phyloP scores from a whole-genome alignment of 1,139 yeast species.

The Kurtzmaniella quercitrusa region DNA sequence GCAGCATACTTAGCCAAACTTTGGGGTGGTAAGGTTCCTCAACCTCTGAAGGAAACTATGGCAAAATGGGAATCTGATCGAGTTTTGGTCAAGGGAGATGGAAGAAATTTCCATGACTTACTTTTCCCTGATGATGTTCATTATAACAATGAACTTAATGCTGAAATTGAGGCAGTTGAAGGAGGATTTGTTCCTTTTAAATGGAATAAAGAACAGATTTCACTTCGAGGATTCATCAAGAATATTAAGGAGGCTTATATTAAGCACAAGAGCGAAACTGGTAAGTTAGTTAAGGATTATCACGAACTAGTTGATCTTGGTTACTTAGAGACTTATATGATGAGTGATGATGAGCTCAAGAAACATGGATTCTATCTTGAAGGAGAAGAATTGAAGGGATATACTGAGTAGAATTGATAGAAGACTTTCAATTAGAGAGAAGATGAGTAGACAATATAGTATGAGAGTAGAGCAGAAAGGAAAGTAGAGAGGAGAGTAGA shows the following conservation, averaged over 20 bases:
- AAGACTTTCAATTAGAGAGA: neutral
- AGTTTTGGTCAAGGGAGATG: constrained; percentile 31
- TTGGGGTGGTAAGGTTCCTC: constrained; percentile 41
- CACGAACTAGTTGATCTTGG: constrained; percentile 27
- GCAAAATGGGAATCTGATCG: constrained; percentile 32
- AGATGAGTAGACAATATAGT: neutral
- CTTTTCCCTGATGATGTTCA: constrained; percentile 46
- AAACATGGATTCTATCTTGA: constrained; percentile 12
- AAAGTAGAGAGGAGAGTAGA: too few species aligned
- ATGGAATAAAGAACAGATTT: constrained; percentile 34
- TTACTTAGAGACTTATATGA: constrained; percentile 15
- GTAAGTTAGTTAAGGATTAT: constrained; percentile 23
- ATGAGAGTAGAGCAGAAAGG: too few species aligned
- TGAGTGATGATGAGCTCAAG: constrained; percentile 15
- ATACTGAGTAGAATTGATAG: neutral
- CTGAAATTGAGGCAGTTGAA: constrained; percentile 24
- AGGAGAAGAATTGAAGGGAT: neutral
- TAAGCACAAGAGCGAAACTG: constrained; percentile 23
- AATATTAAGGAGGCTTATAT: constrained; percentile 34
- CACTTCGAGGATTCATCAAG: constrained; percentile 29
- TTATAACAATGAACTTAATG: constrained; percentile 35
- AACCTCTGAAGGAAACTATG: constrained; percentile 44
- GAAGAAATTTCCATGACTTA: constrained; percentile 40
- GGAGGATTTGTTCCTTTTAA: constrained; percentile 32
- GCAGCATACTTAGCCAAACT: constrained; percentile 54